Conservation (phyloP, 805 yeast species). For the Yamadazyma philogaea region DNA sequence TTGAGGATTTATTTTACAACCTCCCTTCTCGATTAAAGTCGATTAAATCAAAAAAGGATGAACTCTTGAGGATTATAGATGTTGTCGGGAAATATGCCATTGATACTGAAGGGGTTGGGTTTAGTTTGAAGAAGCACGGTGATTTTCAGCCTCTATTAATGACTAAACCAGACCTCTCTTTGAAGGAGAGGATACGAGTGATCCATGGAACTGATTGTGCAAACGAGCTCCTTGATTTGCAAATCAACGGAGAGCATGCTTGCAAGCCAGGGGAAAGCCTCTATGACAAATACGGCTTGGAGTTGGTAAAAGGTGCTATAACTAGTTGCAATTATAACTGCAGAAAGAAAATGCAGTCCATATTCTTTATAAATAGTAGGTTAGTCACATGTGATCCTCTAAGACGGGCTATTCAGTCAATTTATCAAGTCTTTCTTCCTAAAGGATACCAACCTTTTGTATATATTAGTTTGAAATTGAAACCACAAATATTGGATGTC, state of each 20-base stretch:
- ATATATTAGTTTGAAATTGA: constrained; percentile 65
- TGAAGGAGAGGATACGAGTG: constrained; percentile 66
- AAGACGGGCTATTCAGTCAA: constrained; percentile 59
- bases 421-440: constrained; percentile 68
- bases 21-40: constrained; percentile 75
- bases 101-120: constrained; percentile 65
- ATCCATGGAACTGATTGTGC: constrained; percentile 73
- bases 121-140: constrained; percentile 77
- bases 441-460: constrained; percentile 74
- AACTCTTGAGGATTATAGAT: constrained; percentile 72
- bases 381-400: constrained; percentile 81
- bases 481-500: constrained; percentile 77
- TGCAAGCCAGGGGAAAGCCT: not conserved
- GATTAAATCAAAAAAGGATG: constrained; percentile 65
- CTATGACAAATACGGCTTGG: constrained; percentile 45
- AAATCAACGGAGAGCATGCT: constrained; percentile 20
- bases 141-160: constrained; percentile 67
- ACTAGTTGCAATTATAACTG: constrained; percentile 69
- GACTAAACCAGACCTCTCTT: constrained; percentile 47
- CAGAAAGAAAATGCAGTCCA: constrained; percentile 63
- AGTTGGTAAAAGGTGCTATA: constrained; percentile 54
- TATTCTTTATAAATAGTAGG: constrained; percentile 83
- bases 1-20: constrained; percentile 88
- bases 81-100: constrained; percentile 81
- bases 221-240: constrained; percentile 53